Conservation (phyloP, 2,329 filamentous ascomycete species). For the Grosmannia huntii region DNA sequence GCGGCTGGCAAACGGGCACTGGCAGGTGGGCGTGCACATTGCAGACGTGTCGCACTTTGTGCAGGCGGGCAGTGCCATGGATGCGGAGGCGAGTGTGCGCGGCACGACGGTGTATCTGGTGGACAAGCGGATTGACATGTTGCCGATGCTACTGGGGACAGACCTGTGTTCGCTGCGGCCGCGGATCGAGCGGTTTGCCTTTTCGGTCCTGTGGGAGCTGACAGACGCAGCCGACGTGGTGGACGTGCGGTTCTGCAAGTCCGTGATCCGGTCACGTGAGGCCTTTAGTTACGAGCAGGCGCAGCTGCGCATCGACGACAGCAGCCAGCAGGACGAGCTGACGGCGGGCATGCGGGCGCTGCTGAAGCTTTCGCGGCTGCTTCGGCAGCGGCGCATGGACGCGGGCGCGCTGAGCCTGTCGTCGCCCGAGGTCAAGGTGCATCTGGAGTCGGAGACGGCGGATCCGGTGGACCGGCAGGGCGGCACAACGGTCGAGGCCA, state of each 20-base stretch:
- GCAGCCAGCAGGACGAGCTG: conserved; percentile 74
- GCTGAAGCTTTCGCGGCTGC: conserved; percentile 78
- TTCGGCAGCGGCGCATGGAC: conserved; percentile 91
- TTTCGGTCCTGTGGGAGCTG: conserved; percentile 82
- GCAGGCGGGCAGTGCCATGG: conserved; percentile 94
- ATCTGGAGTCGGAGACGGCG: conserved; percentile 55
- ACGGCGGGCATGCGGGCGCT: conserved; percentile 81
- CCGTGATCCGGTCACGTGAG: conserved; percentile 90
- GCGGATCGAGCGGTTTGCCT: conserved; percentile 88
- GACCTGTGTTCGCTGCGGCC: conserved; percentile 95
- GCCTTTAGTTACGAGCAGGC: conserved; percentile 97
- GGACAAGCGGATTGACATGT: conserved; percentile 98
- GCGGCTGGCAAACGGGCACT: conserved; percentile 79
- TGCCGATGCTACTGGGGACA: conserved; percentile 89
- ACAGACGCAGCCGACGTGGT: conserved; percentile 70
- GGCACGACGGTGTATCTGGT: conserved; percentile 96
- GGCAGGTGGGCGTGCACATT: conserved; percentile 94
- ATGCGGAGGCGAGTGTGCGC: conserved; percentile 82
- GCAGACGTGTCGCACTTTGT: conserved; percentile 99
- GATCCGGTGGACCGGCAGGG: conserved; percentile 20
- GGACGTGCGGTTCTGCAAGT: conserved; percentile 83
- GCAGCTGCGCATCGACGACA: conserved; percentile 85
- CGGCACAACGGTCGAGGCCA: conserved; percentile 59
- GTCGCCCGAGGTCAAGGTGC: conserved; percentile 94
- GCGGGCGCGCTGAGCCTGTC: conserved; percentile 90